phyloP scores from a whole-genome alignment of 2,329 filamentous ascomycete genomes.

The Ophiostoma pallidulum region DNA sequence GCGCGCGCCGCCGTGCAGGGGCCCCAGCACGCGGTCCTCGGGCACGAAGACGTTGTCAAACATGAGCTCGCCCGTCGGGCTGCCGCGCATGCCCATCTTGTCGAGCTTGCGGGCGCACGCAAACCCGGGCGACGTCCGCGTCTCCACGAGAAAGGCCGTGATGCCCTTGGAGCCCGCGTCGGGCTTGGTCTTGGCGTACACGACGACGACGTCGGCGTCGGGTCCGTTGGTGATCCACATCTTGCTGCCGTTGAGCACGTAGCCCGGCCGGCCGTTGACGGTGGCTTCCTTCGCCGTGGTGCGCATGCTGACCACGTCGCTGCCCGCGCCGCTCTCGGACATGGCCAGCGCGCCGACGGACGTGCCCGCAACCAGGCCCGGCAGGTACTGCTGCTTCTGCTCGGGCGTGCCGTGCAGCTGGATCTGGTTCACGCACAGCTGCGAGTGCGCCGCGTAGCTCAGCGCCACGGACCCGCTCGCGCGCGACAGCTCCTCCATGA shows the following conservation, averaged over 20 bases:
- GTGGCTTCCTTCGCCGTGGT: conserved; percentile 71
- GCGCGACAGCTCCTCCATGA: conserved; percentile 89
- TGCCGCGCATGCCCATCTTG: conserved; percentile 96
- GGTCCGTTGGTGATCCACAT: conserved; percentile 99
- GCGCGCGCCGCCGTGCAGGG: conserved; percentile 70
- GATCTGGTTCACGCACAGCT: conserved; percentile 93
- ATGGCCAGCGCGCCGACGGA: conserved; percentile 85
- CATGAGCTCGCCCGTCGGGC: conserved; percentile 87
- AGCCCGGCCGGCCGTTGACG: conserved; percentile 65
- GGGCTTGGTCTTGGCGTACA: conserved; percentile 93
- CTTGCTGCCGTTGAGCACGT: conserved; percentile 78
- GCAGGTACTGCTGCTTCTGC: conserved; percentile 75
- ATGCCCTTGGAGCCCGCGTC: conserved; percentile 78
- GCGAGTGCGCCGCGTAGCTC: conserved; percentile 91
- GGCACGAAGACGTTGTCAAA: conserved; percentile 91
- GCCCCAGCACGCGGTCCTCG: conserved; percentile 67
- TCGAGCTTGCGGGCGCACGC: conserved; percentile 83
- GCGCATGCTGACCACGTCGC: conserved; percentile 94
- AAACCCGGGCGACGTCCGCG: conserved; percentile 59
- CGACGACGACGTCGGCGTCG: conserved; percentile 83
- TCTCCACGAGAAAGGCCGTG: conserved; percentile 83
- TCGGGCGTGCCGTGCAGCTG: conserved; percentile 73
- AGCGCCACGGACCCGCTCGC: conserved; percentile 78
- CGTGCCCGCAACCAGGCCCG: conserved; percentile 69
- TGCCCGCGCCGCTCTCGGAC: conserved; percentile 85